Conservation (phyloP, 257 asterid genomes). For the Schizonepeta tenuifolia region DNA sequence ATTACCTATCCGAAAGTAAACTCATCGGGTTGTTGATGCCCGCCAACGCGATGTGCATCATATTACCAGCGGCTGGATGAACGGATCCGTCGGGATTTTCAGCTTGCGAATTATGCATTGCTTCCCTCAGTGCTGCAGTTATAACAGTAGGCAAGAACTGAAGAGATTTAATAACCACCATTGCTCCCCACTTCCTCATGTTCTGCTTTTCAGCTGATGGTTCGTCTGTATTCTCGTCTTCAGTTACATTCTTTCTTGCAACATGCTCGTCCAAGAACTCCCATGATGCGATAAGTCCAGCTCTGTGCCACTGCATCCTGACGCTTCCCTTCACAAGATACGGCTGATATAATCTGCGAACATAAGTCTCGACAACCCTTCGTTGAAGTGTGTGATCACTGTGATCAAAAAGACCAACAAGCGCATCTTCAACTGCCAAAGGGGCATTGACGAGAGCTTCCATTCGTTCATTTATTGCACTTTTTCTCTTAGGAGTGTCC, state of each 20-base stretch:
- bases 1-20: conserved; percentile 93
- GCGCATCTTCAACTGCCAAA: conserved; percentile 98
- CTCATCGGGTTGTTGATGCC: conserved; percentile 98
- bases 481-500: conserved; percentile 98
- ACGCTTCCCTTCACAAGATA: conserved; percentile 95
- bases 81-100: conserved; percentile 40
- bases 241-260: conserved; percentile 53
- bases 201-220: conserved; percentile 54
- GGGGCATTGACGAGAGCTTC: conserved; percentile 98
- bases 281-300: conserved; percentile 98
- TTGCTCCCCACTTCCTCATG: conserved; percentile 93
- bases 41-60: conserved; percentile 97
- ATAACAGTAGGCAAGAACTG: conserved; percentile 82
- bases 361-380: conserved; percentile 96
- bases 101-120: conserved; percentile 58
- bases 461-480: conserved; percentile 98
- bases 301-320: conserved; percentile 99
- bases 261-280: conserved; percentile 82
- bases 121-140: conserved; percentile 85
- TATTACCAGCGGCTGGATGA: conserved; percentile 60
- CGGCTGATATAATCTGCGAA: conserved; percentile 95
- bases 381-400: conserved; percentile 98
- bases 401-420: conserved; percentile 96
- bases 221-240: conserved; percentile 44
- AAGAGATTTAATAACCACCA: conserved; percentile 92